Evolutionary conservation across 2,329 filamentous ascomycete species (phyloP), one percentile per base, ranked within the genome.

Genomic region (Paraphaeosphaeria minitans): DNA sequence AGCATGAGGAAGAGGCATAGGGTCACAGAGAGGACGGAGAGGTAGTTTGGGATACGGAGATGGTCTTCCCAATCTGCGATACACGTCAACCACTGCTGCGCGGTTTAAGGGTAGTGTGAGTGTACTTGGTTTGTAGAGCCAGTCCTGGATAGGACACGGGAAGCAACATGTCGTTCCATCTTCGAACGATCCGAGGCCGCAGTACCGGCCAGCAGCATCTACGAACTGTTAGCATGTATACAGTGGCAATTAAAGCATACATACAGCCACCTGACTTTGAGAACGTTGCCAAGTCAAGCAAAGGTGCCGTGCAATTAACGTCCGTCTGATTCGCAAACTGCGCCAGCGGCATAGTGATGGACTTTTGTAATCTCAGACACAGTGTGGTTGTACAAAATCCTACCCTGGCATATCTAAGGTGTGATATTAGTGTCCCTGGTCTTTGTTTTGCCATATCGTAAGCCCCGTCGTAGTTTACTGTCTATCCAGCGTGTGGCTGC

Each of bases 61-160:
- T 78, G 61, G 6, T 45, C 22, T 33, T 49, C 52, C 62, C 66
- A 72, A 66, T 70, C 72, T 69, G 50, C 14, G 7, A 22, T 1
- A 8, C 5, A 5, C 4, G 35, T 52, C 24, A 48, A 45, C 47
- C 33, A 51, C 12, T 45, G 16, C 5, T 33, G 42, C 33, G 42
- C 13, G 22, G 7, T 37, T 10, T 10, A 31, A 37, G 27, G 13
- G 48, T 43, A 46, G 43, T 19, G 43, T 21, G 43, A 60, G 35
- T 72, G 65, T 75, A 85, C 84, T 75, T 66, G 85, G 80, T 33
- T 79, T 77, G 67, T 86, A 87, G 55, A 84, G 77, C 90, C 90
- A 96, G 60, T 92, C 85, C 22, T 89, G 87, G 70, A 91, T 82
- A 13, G 93, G 93, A 75, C 93, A 97, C 59, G 93, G 93, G 53